Evolutionary conservation across 306 rosid species (phyloP).

Genomic region (Lathyrus tuberosus): DNA sequence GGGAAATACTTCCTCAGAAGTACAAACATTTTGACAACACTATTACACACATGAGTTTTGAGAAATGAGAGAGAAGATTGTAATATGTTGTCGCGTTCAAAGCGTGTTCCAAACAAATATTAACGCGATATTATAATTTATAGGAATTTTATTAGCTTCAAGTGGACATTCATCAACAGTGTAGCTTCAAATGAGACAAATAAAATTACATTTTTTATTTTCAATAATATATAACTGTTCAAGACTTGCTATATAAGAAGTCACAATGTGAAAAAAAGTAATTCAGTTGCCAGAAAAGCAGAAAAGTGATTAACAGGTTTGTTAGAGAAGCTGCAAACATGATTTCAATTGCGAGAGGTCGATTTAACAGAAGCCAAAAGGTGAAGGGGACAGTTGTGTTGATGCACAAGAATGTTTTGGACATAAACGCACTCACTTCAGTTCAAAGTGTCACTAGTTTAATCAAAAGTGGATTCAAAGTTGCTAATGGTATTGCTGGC

Average conservation of each 20-base stretch:
- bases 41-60: not conserved
- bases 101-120: not conserved
- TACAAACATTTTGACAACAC: not conserved
- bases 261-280: not conserved
- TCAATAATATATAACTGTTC: too few relatives aligned
- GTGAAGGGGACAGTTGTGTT: constrained; percentile 31
- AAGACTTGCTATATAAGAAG: too few relatives aligned
- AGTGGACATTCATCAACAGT: too few relatives aligned
- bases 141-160: too few relatives aligned
- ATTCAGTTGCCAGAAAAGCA: not conserved
- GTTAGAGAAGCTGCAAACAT: constrained; percentile 3
- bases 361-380: constrained; percentile 8
- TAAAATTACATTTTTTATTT: too few relatives aligned
- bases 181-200: too few relatives aligned
- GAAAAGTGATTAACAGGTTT: not conserved
- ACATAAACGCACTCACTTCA: constrained; percentile 22
- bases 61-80: not conserved
- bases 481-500: not conserved
- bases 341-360: not conserved
- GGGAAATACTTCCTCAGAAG: not conserved
- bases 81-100: not conserved
- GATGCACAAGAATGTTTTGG: constrained; percentile 32
- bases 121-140: too few relatives aligned
- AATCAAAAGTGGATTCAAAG: not conserved
- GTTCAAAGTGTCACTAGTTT: not conserved